Percentiles rank a stretch among this genome's conserved stretches.
phyloP scores from a whole-genome alignment of 108 stramenopile genomes.

The Pseudonitzschia delicatissima region DNA sequence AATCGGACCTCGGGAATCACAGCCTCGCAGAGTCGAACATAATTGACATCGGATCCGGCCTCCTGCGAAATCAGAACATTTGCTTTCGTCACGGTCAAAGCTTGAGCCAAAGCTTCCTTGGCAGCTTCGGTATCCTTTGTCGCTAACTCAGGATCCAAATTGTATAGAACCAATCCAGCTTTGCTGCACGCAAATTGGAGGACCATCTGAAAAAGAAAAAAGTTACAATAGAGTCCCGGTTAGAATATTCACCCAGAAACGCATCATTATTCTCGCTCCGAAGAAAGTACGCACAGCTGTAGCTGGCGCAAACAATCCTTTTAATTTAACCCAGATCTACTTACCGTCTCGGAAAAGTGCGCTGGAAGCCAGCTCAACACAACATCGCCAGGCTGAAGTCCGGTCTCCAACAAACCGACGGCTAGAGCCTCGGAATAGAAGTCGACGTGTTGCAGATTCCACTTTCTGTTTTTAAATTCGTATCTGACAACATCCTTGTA shows the following conservation, averaged over 20 bases:
- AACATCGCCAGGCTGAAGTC: slow-evolving; percentile 80
- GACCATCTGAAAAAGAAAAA: slow-evolving; percentile 64
- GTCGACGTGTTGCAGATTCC: slow-evolving; percentile 76
- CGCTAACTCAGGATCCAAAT: slow-evolving; percentile 70
- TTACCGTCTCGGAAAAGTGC: slow-evolving; percentile 84
- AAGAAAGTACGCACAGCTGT: not conserved
- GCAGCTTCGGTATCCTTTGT: slow-evolving; percentile 58
- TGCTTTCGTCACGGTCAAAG: slow-evolving; percentile 77
- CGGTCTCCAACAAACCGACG: slow-evolving; percentile 77
- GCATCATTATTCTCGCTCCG: not conserved
- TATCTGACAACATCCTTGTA: slow-evolving; percentile 82
- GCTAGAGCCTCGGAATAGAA: slow-evolving; percentile 77
- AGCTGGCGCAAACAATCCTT: too few species aligned
- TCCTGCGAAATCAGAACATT: slow-evolving; percentile 81
- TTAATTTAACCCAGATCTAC: too few species aligned
- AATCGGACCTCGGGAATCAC: slow-evolving; percentile 79
- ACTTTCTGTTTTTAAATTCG: slow-evolving; percentile 86
- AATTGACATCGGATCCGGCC: slow-evolving; percentile 81
- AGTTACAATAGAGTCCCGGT: too few species aligned
- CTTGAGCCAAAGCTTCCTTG: slow-evolving; percentile 62
- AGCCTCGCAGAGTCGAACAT: slow-evolving; percentile 59
- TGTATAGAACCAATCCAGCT: slow-evolving; percentile 78
- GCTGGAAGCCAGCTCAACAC: slow-evolving; percentile 79
- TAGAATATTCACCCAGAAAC: slow-evolving; percentile 8
- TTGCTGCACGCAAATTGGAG: slow-evolving; percentile 91